phyloP scores from a whole-genome alignment of 768 basidiomycete species.

The Butyriboletus loyo region DNA sequence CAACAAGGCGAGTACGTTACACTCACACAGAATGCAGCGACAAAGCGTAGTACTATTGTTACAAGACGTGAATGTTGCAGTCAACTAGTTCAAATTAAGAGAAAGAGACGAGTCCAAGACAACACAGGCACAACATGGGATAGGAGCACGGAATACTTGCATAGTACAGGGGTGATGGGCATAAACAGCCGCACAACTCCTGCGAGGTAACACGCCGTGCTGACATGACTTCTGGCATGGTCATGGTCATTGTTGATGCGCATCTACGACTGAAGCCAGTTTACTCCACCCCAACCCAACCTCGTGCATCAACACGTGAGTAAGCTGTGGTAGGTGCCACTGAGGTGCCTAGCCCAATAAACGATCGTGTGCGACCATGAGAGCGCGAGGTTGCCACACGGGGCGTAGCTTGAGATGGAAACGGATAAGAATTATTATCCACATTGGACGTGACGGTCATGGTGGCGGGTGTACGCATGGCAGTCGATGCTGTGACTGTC shows the following conservation, averaged over 20 bases:
- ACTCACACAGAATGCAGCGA: slow-evolving; percentile 4
- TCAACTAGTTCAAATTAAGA: slow-evolving; percentile 15
- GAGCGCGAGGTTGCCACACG: slow-evolving; percentile 66
- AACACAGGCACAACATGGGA: slow-evolving; percentile 24
- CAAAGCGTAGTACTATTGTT: slow-evolving; percentile 26
- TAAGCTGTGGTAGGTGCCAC: slow-evolving; percentile 78
- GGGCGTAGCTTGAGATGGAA: slow-evolving; percentile 62
- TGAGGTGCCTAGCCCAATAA: slow-evolving; percentile 66
- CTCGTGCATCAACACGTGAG: slow-evolving; percentile 79
- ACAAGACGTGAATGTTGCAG: slow-evolving; percentile 30
- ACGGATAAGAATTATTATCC: slow-evolving; percentile 42
- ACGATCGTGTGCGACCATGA: slow-evolving; percentile 67
- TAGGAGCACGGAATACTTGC: slow-evolving; percentile 19
- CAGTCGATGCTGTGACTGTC: slow-evolving; percentile 41
- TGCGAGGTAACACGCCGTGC: slow-evolving; percentile 9
- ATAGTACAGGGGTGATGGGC: slow-evolving; percentile 18
- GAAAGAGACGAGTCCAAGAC: slow-evolving; percentile 20
- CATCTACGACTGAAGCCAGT: slow-evolving; percentile 5
- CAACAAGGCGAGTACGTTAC: slow-evolving; percentile 8
- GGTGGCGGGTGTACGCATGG: slow-evolving; percentile 68
- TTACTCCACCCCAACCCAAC: slow-evolving; percentile 63
- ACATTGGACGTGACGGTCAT: slow-evolving; percentile 75
- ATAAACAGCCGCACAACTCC: slow-evolving; percentile 6
- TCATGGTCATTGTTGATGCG: slow-evolving; percentile 7
- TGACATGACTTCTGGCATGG: slow-evolving; percentile 7